Evolutionary conservation across 2,329 filamentous ascomycete species (phyloP).

Genomic region (Aureobasidium sp.): DNA sequence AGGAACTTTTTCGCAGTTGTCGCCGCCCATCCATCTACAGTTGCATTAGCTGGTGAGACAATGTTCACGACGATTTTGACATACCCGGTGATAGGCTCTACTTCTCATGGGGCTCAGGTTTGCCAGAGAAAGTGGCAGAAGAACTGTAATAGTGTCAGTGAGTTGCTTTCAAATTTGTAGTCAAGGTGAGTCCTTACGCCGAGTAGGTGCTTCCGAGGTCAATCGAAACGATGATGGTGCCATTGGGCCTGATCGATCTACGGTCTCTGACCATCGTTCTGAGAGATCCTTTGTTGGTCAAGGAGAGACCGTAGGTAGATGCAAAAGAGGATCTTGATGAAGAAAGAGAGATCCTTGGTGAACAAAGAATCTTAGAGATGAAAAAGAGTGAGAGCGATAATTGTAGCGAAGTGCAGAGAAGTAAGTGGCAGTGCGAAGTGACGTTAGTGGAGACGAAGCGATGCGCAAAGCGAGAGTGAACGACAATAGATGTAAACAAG

Average conservation of each 20-base stretch:
- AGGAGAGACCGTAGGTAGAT: background rate
- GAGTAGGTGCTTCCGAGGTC: conserved; percentile 69
- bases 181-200: background rate
- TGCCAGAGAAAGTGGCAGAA: conserved; percentile 56
- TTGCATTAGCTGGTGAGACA: background rate
- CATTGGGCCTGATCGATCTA: background rate
- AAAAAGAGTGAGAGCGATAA: background rate
- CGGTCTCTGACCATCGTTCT: background rate
- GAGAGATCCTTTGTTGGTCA: background rate
- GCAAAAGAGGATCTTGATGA: background rate
- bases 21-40: conserved; percentile 45
- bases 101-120: conserved; percentile 40
- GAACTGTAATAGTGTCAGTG: conserved; percentile 39
- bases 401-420: no score
- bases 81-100: conserved; percentile 29
- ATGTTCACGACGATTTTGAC: background rate
- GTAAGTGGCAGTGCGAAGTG: no score
- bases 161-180: no score
- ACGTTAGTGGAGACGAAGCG: no score
- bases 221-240: background rate
- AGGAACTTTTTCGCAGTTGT: conserved; percentile 76
- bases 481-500: no score
- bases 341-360: background rate
- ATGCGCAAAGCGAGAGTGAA: no score
- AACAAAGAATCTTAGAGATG: background rate